Base-by-base conservation (phyloP, 257 asterid species). In the Echites panduratus region DNA sequence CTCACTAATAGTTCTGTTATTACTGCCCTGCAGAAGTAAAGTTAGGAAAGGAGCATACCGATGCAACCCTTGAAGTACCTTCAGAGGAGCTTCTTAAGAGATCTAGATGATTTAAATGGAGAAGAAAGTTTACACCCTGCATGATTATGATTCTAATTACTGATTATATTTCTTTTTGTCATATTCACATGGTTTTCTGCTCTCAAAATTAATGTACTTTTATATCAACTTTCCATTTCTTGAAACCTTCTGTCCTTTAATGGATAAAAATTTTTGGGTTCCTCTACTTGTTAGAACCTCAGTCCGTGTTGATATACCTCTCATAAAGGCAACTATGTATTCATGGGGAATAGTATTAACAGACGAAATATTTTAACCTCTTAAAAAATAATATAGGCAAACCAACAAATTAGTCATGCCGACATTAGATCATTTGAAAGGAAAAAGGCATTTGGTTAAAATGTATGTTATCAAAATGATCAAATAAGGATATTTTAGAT, bases 1-100 rank as follows among this genome's bases (percentile, higher is more conserved):
- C 49, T 38, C 69, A 64, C 27, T 24, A 14, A 3, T 26, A 4
- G 3, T 32, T 32, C 38, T 7, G 61, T 32, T 29, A n/a, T 41
- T 7, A 13, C 27, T 56, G 44, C 77, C 63, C 41, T 88, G 86
- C 88, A 92, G 98, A 82, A 75, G 90, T 93, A 76, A 91, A 88
- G 87, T 90, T 96, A 40, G 89, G 80, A 41, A 87, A 80, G 79
- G 88, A 84, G 67, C 96, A 93, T 69, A 94, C 87, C 1, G 92
- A 96, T 77, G 98, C 91, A 16, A 93, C 97, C 5, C 85, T 93
- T 17, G 98, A 93, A 80, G 54, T 87, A 74, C 97, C 98, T 49
- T 88, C 96, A 7, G 98, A 93, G 79, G 94, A 85, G 77, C 81
- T 89, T 74, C 87, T 92, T 40, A 92, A 83, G 81, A 85, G 79